Evolutionary conservation across 2,329 filamentous ascomycete genomes (phyloP), one percentile per base, ranked within the genome.

Genomic region (Claviceps monticola): DNA sequence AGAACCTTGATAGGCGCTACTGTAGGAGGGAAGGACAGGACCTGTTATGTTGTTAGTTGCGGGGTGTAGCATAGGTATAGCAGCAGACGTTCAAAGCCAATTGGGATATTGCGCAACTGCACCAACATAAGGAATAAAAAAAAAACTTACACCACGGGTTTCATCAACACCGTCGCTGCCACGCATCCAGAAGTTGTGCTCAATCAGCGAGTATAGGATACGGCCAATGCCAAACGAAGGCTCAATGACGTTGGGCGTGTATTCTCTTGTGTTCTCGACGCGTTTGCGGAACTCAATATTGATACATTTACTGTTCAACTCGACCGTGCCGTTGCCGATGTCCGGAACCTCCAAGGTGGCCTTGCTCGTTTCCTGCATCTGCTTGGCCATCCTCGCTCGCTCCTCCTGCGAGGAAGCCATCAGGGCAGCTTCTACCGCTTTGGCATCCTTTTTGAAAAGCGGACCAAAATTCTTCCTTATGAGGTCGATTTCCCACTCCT

Each of bases 381-480:
- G 80, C 59, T 89, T 78, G 42, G 87, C 82, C 38, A 95, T 74
- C 66, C 83, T 81, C 72, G 91, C 88, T 45, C 86, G 84, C 64
- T 93, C 71, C 48, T 89, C 84, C 68, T 98, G 90, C 1, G 82
- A 78, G 21, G 90, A 79, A 5, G 78, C 80, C 51, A 86, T 73
- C 50, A 98, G 74, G 36, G 86, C 88, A 16, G 81, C 75, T 71
- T 95, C 88, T 36, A 98, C 83, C 1, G 82, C 74, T 74, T 88
- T 94, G 64, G 84, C 86, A 59, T 96, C 87, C 73, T 94, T 95
- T 77, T 95, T 96, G 77, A 95, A 96, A 57, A 83, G 80, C 13
- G 91, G 91, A 26, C 93, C 93, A 61, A 96, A 94, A 71, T 90
- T 90, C 79, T 96, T 96, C 79, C 87, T 95, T 66, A 96, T 82